Percentiles rank a stretch among this genome's conserved stretches.
Evolutionary conservation across 345 rosid genomes (phyloP).

Genomic region (Eucalyptus grandis): DNA sequence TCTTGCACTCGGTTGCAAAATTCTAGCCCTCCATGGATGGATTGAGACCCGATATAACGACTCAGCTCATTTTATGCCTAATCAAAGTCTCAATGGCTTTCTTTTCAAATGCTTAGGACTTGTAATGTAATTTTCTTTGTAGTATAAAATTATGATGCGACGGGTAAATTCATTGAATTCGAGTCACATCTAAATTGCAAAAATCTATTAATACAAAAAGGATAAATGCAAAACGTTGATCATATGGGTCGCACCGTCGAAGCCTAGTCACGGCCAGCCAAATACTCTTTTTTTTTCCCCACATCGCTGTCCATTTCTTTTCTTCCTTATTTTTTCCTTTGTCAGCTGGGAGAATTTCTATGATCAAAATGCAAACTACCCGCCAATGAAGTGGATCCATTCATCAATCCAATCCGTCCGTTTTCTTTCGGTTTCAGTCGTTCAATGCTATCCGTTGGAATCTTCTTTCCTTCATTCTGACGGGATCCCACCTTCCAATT

Average conservation of each 20-base stretch:
- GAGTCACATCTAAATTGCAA: background rate
- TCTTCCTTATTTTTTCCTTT: background rate
- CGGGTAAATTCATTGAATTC: background rate
- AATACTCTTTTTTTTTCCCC: background rate
- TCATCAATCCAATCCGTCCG: background rate
- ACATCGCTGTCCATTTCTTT: background rate
- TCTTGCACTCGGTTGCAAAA: background rate
- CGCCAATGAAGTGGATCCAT: background rate
- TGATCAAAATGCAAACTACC: background rate
- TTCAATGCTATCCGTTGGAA: background rate
- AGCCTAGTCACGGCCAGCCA: background rate
- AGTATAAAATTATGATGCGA: background rate
- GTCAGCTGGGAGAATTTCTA: background rate
- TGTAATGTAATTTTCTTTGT: background rate
- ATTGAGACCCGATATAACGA: background rate
- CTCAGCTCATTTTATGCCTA: background rate
- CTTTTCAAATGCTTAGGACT: background rate
- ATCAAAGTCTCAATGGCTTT: background rate
- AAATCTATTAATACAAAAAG: no score
- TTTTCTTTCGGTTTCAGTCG: background rate
- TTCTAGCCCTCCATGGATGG: background rate
- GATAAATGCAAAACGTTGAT: background rate
- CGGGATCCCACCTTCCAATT: background rate
- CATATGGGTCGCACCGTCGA: background rate
- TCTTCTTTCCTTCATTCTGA: background rate